A percentile compares a stretch with the other conserved stretches of the same genome.
These are phyloP conservation scores for Phytopythium sindhum DNA, from an alignment of 352 stramenopile species.

Conservation along the genomic window DNA sequence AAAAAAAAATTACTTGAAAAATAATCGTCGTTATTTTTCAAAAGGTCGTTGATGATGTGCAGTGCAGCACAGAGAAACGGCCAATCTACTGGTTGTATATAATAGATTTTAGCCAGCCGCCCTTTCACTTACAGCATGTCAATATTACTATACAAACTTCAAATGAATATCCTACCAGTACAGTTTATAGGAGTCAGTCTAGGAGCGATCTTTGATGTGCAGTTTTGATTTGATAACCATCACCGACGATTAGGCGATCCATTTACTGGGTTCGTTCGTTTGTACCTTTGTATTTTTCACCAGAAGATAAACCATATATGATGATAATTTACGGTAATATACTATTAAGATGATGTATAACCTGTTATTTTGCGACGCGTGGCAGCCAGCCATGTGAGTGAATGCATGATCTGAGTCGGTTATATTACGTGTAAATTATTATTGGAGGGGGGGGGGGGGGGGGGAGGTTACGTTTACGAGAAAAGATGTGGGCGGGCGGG, in stretches of 20 bases:
- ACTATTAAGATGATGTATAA: background rate
- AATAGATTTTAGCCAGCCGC: too few species aligned
- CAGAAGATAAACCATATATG: too few species aligned
- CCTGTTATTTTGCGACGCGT: background rate
- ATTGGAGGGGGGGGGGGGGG: too few species aligned
- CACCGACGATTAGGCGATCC: background rate
- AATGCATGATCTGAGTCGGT: background rate
- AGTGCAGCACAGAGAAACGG: background rate
- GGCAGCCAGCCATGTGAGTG: background rate
- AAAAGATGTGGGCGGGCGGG: background rate
- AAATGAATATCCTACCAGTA: background rate
- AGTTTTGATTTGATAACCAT: constrained; percentile 4
- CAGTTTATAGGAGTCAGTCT: constrained; percentile 1
- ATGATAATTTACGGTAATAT: background rate
- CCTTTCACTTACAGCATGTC: too few species aligned
- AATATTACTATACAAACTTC: background rate
- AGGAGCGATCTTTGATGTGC: constrained; percentile 3
- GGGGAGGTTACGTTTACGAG: background rate
- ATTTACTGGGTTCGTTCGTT: background rate
- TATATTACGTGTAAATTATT: background rate
- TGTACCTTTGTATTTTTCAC: too few species aligned
- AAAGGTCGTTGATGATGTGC: background rate
- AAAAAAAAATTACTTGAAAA: too few species aligned
- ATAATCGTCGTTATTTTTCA: background rate
- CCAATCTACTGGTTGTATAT: too few species aligned